phyloP scores from a whole-genome alignment of 331 rosid genomes.

The Phaseolus coccineus region DNA sequence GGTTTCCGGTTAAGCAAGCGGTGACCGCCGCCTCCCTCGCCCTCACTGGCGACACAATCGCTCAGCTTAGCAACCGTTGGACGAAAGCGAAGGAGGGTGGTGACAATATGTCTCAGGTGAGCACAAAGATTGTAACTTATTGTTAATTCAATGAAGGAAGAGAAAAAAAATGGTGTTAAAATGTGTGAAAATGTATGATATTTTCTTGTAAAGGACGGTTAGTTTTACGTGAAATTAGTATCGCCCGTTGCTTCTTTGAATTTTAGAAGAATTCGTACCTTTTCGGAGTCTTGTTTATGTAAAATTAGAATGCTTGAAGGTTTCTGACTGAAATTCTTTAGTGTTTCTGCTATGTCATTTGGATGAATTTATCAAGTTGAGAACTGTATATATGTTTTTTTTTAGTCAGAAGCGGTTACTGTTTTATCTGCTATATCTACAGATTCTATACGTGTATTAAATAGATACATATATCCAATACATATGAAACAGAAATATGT shows the following conservation, averaged over 20 bases:
- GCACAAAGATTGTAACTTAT: slow-evolving; percentile 9
- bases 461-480: too few species aligned
- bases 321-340: not conserved
- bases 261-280: not conserved
- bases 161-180: not conserved
- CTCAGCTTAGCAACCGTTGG: slow-evolving; percentile 78
- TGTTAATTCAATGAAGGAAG: not conserved
- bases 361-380: not conserved
- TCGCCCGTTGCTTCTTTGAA: slow-evolving; percentile 1
- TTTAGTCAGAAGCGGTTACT: not conserved
- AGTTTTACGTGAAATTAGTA: not conserved
- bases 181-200: not conserved
- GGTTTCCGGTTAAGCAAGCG: slow-evolving; percentile 83
- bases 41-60: slow-evolving; percentile 86
- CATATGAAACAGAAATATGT: too few species aligned
- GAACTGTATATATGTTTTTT: not conserved
- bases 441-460: not conserved
- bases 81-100: slow-evolving; percentile 49
- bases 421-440: not conserved
- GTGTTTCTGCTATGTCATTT: not conserved
- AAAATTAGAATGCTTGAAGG: not conserved
- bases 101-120: slow-evolving; percentile 52
- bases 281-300: not conserved
- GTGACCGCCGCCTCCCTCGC: slow-evolving; percentile 78
- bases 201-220: not conserved